Evolutionary conservation across 2,329 filamentous ascomycete genomes (phyloP).

Genomic region (Tolypocladium capitatum): DNA sequence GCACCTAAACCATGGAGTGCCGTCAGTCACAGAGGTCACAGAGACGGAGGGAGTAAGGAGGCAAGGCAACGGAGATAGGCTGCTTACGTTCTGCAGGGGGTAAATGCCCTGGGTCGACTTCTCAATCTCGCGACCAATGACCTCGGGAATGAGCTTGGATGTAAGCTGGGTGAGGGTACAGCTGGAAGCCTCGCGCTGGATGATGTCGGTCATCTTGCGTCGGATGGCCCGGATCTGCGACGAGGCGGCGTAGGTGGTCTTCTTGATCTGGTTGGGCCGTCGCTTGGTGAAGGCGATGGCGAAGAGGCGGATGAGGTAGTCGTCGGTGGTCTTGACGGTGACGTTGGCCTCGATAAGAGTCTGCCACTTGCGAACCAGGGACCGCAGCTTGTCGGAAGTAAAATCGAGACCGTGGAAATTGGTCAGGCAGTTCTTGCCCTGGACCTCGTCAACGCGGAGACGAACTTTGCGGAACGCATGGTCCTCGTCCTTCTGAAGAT

Average conservation of each 20-base stretch:
- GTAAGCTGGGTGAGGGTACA: slow-evolving; percentile 95
- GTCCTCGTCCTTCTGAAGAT: slow-evolving; percentile 99
- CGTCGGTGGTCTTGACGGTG: slow-evolving; percentile 99
- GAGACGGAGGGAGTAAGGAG: neutral
- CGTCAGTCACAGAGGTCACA: neutral
- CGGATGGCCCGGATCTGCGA: slow-evolving; percentile 97
- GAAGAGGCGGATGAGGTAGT: slow-evolving; percentile 98
- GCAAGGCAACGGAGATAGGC: no score
- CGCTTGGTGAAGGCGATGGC: slow-evolving; percentile 99
- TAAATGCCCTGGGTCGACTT: slow-evolving; percentile 99
- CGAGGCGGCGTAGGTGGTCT: slow-evolving; percentile 95
- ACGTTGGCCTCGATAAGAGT: slow-evolving; percentile 98
- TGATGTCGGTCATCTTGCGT: slow-evolving; percentile 99
- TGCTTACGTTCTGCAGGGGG: slow-evolving; percentile 90
- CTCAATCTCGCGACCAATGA: slow-evolving; percentile 99
- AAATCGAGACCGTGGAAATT: slow-evolving; percentile 99
- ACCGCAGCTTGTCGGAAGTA: slow-evolving; percentile 99
- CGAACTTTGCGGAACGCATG: slow-evolving; percentile 99
- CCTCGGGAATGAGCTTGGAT: slow-evolving; percentile 97
- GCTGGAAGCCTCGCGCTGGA: slow-evolving; percentile 85
- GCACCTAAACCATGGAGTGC: slow-evolving; percentile 51
- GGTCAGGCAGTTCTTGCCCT: slow-evolving; percentile 99
- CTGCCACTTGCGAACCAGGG: slow-evolving; percentile 99
- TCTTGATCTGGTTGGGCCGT: slow-evolving; percentile 99
- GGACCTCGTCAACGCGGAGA: slow-evolving; percentile 95